Evolutionary conservation across 2,329 filamentous ascomycete species (phyloP).

Genomic region (Capronia epimyces): DNA sequence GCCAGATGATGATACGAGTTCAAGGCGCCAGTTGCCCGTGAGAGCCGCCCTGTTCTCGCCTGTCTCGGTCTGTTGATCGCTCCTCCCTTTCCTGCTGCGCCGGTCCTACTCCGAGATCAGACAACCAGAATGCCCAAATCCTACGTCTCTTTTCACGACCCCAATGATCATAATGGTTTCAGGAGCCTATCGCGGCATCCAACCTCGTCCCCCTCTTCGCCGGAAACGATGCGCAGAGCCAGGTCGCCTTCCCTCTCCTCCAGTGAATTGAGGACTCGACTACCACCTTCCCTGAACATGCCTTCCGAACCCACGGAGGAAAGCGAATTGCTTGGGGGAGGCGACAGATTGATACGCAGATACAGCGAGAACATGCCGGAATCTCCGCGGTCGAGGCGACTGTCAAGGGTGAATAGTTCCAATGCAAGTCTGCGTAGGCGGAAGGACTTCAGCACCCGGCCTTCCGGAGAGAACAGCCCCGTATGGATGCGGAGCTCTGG

Average conservation of each 20-base stretch:
- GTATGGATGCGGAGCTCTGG: slow-evolving; percentile 22
- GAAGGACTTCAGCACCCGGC: slow-evolving; percentile 14
- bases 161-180: slow-evolving; percentile 12
- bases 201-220: slow-evolving; percentile 11
- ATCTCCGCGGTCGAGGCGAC: slow-evolving; percentile 15
- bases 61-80: not conserved
- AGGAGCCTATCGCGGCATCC: slow-evolving; percentile 4
- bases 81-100: not conserved
- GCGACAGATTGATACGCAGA: slow-evolving; percentile 5
- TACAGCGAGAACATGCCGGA: slow-evolving; percentile 14
- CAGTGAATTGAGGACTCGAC: slow-evolving; percentile 12
- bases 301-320: slow-evolving; percentile 15
- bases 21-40: slow-evolving; percentile 19
- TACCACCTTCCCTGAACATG: slow-evolving; percentile 19
- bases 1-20: slow-evolving; percentile 14
- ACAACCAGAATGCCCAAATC: slow-evolving; percentile 22
- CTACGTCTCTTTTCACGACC: slow-evolving; percentile 21
- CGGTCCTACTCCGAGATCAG: not conserved
- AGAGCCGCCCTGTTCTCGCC: slow-evolving; percentile 8
- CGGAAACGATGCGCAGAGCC: slow-evolving; percentile 3
- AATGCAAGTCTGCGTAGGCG: slow-evolving; percentile 22
- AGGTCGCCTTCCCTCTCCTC: slow-evolving; percentile 12
- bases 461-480: slow-evolving; percentile 18
- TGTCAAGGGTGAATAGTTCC: slow-evolving; percentile 27
- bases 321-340: slow-evolving; percentile 18